A percentile compares a stretch with the other conserved stretches of the same genome.
Conservation (phyloP, 305 asterid genomes). For the Solanum hybrid region DNA sequence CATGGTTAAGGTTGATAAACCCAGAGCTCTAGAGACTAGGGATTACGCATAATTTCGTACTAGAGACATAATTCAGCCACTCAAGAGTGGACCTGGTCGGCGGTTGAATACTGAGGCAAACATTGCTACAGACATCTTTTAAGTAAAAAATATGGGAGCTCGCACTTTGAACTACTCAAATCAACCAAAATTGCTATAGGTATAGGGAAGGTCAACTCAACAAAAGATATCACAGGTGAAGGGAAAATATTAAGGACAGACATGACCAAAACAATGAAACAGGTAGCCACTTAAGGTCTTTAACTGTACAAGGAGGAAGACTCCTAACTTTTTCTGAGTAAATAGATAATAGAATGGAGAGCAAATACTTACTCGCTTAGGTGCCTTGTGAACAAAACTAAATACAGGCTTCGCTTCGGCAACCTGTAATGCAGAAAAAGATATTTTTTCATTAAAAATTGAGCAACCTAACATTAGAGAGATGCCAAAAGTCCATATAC, state of each 20-base stretch:
- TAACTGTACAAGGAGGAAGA: background rate
- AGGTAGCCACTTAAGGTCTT: background rate
- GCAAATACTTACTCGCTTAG: slow-evolving; percentile 56
- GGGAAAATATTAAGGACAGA: background rate
- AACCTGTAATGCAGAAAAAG: slow-evolving; percentile 44
- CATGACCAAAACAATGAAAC: background rate
- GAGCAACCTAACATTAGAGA: background rate
- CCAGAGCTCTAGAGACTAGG: background rate
- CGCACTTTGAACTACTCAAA: background rate
- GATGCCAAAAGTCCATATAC: background rate
- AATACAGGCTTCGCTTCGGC: slow-evolving; percentile 48
- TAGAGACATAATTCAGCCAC: background rate
- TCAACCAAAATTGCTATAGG: background rate
- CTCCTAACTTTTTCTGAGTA: background rate
- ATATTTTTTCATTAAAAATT: background rate
- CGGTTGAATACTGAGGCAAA: background rate
- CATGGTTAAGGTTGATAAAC: background rate
- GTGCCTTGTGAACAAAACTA: slow-evolving; percentile 65
- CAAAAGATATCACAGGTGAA: background rate
- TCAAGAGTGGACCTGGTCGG: background rate
- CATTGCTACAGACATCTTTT: background rate
- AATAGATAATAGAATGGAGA: background rate
- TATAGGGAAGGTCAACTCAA: background rate
- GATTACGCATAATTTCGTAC: background rate
- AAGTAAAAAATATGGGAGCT: background rate